Conservation (phyloP, 2,329 filamentous ascomycete genomes). For the Lasiodiplodia sp. region DNA sequence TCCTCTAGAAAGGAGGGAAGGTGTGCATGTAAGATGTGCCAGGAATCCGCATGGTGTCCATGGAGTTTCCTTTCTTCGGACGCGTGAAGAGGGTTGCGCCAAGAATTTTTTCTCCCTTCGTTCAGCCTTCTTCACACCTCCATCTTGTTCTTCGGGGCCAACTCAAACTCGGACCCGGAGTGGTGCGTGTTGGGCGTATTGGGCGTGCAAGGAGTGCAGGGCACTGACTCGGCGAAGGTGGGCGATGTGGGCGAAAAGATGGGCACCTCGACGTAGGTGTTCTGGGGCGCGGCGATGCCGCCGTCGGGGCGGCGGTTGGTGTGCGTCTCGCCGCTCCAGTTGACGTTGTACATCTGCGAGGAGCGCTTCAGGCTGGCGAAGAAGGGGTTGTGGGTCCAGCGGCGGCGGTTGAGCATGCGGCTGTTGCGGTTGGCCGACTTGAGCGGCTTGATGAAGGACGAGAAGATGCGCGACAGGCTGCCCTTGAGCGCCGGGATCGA, state of each 20-base stretch:
- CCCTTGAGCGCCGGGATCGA: slow-evolving; percentile 53
- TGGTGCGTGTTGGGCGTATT: neutral
- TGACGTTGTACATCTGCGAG: neutral
- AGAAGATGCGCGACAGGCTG: slow-evolving; percentile 43
- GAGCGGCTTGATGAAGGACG: neutral
- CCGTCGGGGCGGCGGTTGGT: neutral
- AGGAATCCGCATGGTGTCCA: neutral
- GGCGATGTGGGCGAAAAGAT: neutral
- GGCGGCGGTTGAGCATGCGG: neutral
- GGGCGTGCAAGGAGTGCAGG: neutral
- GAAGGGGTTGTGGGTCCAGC: neutral
- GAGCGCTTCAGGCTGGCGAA: neutral
- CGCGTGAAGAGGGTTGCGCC: neutral
- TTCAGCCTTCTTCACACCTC: neutral
- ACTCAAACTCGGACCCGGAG: neutral
- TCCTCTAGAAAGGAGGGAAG: neutral
- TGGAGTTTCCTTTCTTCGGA: neutral
- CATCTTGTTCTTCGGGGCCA: neutral
- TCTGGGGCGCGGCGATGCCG: neutral
- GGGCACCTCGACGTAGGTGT: neutral
- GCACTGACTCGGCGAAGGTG: neutral
- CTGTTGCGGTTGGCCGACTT: neutral
- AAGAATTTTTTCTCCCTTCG: neutral
- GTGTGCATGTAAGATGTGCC: neutral
- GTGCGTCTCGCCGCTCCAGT: neutral